Conservation (phyloP, 768 basidiomycete species). For the Termitomyces sp. region DNA sequence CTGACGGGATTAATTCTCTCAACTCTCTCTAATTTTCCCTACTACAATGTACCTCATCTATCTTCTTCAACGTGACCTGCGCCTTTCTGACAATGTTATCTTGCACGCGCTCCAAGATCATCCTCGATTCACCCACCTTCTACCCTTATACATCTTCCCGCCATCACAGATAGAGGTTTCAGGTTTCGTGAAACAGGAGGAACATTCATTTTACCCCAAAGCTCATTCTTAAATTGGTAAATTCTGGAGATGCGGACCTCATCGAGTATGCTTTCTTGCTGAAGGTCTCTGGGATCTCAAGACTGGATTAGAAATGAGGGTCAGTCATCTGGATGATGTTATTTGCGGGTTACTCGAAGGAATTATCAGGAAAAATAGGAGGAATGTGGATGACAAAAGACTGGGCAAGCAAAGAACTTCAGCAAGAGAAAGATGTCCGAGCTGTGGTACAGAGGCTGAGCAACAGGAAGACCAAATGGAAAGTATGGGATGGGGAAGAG, state of each 20-base stretch:
- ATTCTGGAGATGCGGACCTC: not conserved
- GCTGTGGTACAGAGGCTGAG: not conserved
- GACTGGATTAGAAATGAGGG: not conserved
- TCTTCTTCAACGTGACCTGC: slow-evolving; percentile 4
- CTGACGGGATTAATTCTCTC: not conserved
- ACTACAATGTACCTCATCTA: slow-evolving; percentile 7
- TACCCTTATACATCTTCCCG: slow-evolving; percentile 5
- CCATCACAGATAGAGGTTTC: slow-evolving; percentile 7
- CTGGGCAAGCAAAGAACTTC: not conserved
- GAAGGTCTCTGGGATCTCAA: not conserved
- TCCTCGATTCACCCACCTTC: slow-evolving; percentile 1
- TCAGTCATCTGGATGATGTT: not conserved
- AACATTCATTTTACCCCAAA: not conserved
- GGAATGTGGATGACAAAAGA: not conserved
- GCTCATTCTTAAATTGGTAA: not conserved
- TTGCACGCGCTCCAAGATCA: not conserved
- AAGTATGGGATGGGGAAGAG: not conserved
- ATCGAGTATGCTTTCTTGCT: not conserved
- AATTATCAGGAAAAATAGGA: not conserved
- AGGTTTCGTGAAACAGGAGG: not conserved
- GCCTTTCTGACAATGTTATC: slow-evolving; percentile 5
- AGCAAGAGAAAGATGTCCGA: not conserved
- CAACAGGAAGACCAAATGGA: not conserved
- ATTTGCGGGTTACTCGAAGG: not conserved
- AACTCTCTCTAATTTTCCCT: not conserved